Conservation (phyloP, 106 monocot species). For the Acorus gramineus region DNA sequence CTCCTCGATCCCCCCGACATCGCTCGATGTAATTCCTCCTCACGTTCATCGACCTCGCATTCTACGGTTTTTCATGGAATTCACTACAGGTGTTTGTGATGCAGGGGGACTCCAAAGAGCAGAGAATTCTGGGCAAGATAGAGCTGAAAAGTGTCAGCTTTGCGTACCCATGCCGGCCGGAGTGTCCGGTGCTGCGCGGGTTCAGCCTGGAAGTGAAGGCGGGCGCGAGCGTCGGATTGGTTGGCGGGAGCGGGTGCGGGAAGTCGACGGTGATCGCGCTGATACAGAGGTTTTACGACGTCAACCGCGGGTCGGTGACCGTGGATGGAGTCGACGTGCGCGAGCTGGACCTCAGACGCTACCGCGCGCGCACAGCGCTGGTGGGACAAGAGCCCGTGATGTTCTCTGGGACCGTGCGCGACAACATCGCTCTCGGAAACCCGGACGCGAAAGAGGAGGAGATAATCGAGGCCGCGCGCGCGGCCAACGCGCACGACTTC, state of each 20-base stretch:
- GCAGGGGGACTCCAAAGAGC: constrained; percentile 12
- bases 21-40: constrained; percentile 14
- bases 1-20: constrained; percentile 28
- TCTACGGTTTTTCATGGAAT: neutral
- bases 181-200: constrained; percentile 33
- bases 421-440: constrained; percentile 70
- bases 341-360: constrained; percentile 42
- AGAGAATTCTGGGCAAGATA: constrained; percentile 51
- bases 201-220: constrained; percentile 57
- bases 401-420: constrained; percentile 57
- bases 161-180: constrained; percentile 49
- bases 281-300: constrained; percentile 81
- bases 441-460: constrained; percentile 50
- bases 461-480: constrained; percentile 45
- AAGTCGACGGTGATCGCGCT: constrained; percentile 70
- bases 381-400: constrained; percentile 77
- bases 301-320: constrained; percentile 37
- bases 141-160: constrained; percentile 56
- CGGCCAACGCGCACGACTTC: constrained; percentile 77
- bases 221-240: constrained; percentile 44
- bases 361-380: constrained; percentile 47
- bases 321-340: constrained; percentile 53
- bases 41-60: neutral
- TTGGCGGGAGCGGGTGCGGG: constrained; percentile 64
- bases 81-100: neutral